These are phyloP conservation scores for Coniochaeta prunicola DNA, from an alignment of 2,329 filamentous ascomycete genomes.

Conservation along the genomic window DNA sequence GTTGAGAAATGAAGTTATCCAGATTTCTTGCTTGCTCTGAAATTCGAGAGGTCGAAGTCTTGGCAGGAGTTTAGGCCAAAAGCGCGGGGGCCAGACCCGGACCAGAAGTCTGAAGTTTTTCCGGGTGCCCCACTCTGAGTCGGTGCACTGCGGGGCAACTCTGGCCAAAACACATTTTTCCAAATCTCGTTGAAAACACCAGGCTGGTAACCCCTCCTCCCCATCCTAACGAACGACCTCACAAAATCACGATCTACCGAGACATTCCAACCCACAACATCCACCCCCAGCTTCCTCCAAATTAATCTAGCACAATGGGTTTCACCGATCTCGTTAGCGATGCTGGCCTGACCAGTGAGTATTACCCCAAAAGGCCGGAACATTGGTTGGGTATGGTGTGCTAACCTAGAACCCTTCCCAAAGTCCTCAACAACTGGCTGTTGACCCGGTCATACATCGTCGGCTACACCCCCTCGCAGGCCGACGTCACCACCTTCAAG, in stretches of 20 bases:
- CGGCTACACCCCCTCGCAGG: constrained; percentile 64
- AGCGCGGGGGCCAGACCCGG: neutral
- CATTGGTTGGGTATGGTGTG: neutral
- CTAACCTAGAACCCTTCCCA: neutral
- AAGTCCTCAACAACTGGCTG: constrained; percentile 3
- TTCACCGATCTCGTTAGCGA: constrained; percentile 3
- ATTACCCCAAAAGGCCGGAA: neutral
- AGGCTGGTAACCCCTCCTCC: neutral
- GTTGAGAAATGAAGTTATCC: neutral
- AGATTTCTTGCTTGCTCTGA: neutral
- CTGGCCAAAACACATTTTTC: constrained; percentile 2
- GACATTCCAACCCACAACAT: neutral
- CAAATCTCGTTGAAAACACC: neutral
- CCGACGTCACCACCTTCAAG: constrained; percentile 93
- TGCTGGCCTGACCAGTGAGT: constrained; percentile 1
- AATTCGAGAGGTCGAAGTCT: neutral
- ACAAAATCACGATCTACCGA: neutral
- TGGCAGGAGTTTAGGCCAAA: neutral
- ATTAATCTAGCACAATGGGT: neutral
- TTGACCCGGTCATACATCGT: constrained; percentile 1
- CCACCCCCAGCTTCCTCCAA: neutral
- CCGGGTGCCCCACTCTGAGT: neutral
- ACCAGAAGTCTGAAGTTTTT: neutral
- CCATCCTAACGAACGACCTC: neutral
- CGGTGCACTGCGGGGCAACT: neutral